Base-by-base conservation (phyloP, 192 early-diverging fungal genomes). In the Chytriomyces sp. region DNA sequence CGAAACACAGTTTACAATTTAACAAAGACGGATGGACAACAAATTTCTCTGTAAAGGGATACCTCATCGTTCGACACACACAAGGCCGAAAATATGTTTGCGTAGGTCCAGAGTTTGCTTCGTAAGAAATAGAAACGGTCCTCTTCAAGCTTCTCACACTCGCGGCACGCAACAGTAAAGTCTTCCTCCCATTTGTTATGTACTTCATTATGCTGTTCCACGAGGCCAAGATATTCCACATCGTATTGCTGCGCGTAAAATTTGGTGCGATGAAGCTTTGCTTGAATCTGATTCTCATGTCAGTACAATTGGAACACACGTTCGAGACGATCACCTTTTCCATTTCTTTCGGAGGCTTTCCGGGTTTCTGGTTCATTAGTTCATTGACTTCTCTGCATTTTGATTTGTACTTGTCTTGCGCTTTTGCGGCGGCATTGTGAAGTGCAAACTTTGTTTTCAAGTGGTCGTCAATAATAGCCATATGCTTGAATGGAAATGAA, bases 51-150 rank as follows among this genome's bases (percentile, higher is more conserved):
- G 5, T 16, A 28, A 28, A n/a, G 18, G 18, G 61, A 18, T 57
- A 84, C 85, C 78, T 85, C 84, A 74, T 89, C 88, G 69, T 89
- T 81, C 0, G 84, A 59, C 7, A 89, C 85, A 67, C 88, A 89
- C 20, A 79, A 72, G 13, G 68, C 73, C 4, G 86, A 83, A 10
- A 89, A 26, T n/a, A 89, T 83, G 67, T 89, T 89, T 6, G 86
- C 78, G 61, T 85, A 89, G 62, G 82, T 83, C 88, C 88, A 89
- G 24, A 89, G 60, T 44, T 69, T 78, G 16, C 50, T 78, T 18
- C 83, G 71, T 60, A 89, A 28, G 64, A 85, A 89, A 46, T 85
- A 61, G 53, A 89, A 78, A 43, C 88, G 76, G 64, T 89, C 85
- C 57, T 84, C 78, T 76, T 89, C 87, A n/a, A 89, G 73, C 47